phyloP scores from a whole-genome alignment of 768 basidiomycete species.

The Calocera cornea region DNA sequence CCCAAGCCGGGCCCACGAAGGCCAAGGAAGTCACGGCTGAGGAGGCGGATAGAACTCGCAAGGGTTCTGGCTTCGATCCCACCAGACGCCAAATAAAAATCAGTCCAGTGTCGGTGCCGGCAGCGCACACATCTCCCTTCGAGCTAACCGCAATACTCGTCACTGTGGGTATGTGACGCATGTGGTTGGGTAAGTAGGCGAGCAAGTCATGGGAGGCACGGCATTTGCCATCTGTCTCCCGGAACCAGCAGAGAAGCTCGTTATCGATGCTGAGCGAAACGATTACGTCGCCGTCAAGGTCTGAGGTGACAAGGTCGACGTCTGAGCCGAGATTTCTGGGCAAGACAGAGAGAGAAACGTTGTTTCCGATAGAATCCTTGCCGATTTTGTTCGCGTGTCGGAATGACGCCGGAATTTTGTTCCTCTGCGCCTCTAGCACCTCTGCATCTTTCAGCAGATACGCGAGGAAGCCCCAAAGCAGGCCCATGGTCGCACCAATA shows the following conservation, averaged over 20 bases:
- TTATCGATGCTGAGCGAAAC: conserved; percentile 67
- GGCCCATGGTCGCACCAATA: conserved; percentile 59
- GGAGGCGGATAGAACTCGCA: conserved; percentile 21
- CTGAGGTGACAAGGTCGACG: conserved; percentile 64
- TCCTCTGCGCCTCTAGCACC: conserved; percentile 66
- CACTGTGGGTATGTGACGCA: conserved; percentile 37
- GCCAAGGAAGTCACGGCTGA: conserved; percentile 27
- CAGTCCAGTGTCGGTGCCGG: conserved; percentile 54
- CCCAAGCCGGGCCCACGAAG: conserved; percentile 25
- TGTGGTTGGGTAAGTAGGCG: conserved; percentile 21
- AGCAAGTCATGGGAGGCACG: not conserved
- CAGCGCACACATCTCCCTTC: conserved; percentile 49
- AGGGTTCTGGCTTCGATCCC: not conserved
- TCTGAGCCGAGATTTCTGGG: conserved; percentile 74
- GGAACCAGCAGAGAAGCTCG: conserved; percentile 58
- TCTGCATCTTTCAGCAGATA: conserved; percentile 88
- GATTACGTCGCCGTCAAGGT: conserved; percentile 48
- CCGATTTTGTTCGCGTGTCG: conserved; percentile 26
- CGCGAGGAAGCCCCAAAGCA: conserved; percentile 62
- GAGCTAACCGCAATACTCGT: conserved; percentile 37
- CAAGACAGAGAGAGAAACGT: conserved; percentile 49
- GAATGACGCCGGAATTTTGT: conserved; percentile 17
- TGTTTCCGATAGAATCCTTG: conserved; percentile 8
- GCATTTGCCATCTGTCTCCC: conserved; percentile 21
- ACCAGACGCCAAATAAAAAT: conserved; percentile 49